Percentiles rank a stretch among this genome's conserved stretches.
Evolutionary conservation across 2,329 filamentous ascomycete genomes (phyloP).

Genomic region (Ophiostoma novo-ulmi): DNA sequence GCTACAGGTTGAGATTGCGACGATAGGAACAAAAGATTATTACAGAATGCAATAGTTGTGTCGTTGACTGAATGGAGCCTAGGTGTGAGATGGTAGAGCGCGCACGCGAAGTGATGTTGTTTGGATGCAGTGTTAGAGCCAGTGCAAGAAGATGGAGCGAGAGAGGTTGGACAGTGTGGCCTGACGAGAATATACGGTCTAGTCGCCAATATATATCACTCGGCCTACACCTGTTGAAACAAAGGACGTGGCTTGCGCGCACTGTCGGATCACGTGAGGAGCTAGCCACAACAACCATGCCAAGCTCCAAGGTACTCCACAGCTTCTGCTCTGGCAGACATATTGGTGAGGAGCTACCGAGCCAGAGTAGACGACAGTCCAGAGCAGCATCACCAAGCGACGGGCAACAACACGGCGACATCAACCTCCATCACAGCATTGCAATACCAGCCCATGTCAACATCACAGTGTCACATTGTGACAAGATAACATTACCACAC

Average conservation of each 20-base stretch:
- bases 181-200: slow-evolving; percentile 27
- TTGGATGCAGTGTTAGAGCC: background rate
- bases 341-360: background rate
- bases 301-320: background rate
- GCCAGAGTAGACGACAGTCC: background rate
- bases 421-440: background rate
- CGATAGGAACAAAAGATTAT: background rate
- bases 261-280: slow-evolving; percentile 20
- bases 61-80: background rate
- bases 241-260: slow-evolving; percentile 9
- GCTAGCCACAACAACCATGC: slow-evolving; percentile 16
- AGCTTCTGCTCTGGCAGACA: background rate
- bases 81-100: slow-evolving; percentile 5
- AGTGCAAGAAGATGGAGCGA: slow-evolving; percentile 14
- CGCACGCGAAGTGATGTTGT: slow-evolving; percentile 11
- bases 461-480: background rate
- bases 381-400: background rate
- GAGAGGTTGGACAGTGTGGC: slow-evolving; percentile 29
- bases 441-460: background rate
- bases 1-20: background rate
- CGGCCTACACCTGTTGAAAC: slow-evolving; percentile 7
- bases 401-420: background rate
- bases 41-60: background rate
- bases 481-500: background rate
- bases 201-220: slow-evolving; percentile 17